Evolutionary conservation across 2,329 filamentous ascomycete genomes (phyloP).

Genomic region (Emmonsia crescens): DNA sequence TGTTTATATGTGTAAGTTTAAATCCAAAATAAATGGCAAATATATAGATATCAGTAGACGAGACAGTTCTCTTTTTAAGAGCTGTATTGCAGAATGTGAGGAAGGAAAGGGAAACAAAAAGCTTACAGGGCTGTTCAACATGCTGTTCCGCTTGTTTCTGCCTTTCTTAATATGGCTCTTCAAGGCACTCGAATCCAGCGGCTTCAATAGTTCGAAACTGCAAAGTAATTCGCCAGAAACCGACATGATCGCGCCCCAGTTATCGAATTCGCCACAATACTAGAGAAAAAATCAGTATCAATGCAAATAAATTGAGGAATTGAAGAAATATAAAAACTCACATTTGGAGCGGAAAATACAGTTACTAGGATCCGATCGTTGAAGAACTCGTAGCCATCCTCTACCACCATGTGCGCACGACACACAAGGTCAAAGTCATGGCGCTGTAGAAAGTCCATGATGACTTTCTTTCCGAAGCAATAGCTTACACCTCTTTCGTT

Average conservation of each 20-base stretch:
- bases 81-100: conserved; percentile 11
- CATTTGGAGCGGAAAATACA: conserved; percentile 94
- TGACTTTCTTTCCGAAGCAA: conserved; percentile 96
- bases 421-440: conserved; percentile 98
- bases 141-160: conserved; percentile 83
- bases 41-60: conserved; percentile 5
- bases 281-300: conserved; percentile 26
- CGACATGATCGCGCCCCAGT: conserved; percentile 98
- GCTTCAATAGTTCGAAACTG: conserved; percentile 94
- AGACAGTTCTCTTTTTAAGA: conserved; percentile 13
- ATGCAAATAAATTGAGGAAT: conserved; percentile 16
- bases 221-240: conserved; percentile 88
- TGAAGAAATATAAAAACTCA: conserved; percentile 41
- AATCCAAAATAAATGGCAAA: conserved; percentile 7
- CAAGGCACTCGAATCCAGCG: conserved; percentile 84
- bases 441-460: conserved; percentile 84
- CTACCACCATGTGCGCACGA: conserved; percentile 96
- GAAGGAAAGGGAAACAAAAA: conserved; percentile 28
- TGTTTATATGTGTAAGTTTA: conserved; percentile 13
- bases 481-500: conserved; percentile 97
- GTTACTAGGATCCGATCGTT: conserved; percentile 90
- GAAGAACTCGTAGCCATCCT: conserved; percentile 98
- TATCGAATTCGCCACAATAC: conserved; percentile 99
- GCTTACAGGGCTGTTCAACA: conserved; percentile 92
- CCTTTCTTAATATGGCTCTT: conserved; percentile 99